phyloP scores from a whole-genome alignment of 73 alveolate species.

The Urostyla sp. region DNA sequence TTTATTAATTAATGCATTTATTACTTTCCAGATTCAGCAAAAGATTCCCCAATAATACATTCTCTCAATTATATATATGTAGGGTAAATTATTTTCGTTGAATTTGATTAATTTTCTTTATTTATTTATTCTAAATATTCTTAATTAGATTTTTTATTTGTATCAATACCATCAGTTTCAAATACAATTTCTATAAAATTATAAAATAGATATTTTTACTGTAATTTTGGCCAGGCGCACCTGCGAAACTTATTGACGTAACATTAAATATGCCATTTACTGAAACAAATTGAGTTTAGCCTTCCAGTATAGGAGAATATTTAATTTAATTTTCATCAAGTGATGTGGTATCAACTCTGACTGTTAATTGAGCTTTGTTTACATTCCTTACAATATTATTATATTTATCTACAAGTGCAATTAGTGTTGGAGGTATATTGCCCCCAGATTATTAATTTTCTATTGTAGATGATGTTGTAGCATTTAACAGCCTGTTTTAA shows the following conservation, averaged over 20 bases:
- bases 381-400: not conserved
- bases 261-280: not conserved
- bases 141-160: conserved; percentile 7
- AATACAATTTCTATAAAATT: too few relatives aligned
- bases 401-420: conserved; percentile 16
- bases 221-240: conserved; percentile 41
- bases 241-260: not conserved
- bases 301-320: conserved; percentile 39
- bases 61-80: not conserved
- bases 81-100: not conserved
- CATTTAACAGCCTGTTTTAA: not conserved
- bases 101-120: too few relatives aligned
- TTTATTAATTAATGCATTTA: not conserved
- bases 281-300: not conserved
- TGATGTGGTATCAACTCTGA: not conserved
- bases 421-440: not conserved
- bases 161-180: conserved; percentile 37
- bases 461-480: not conserved
- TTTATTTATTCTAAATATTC: not conserved
- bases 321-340: not conserved
- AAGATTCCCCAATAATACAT: conserved; percentile 47
- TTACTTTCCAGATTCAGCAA: conserved; percentile 48
- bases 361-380: not conserved
- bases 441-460: not conserved
- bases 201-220: too few relatives aligned